Conservation (phyloP, 2,329 filamentous ascomycete genomes). For the Fusarium musae region DNA sequence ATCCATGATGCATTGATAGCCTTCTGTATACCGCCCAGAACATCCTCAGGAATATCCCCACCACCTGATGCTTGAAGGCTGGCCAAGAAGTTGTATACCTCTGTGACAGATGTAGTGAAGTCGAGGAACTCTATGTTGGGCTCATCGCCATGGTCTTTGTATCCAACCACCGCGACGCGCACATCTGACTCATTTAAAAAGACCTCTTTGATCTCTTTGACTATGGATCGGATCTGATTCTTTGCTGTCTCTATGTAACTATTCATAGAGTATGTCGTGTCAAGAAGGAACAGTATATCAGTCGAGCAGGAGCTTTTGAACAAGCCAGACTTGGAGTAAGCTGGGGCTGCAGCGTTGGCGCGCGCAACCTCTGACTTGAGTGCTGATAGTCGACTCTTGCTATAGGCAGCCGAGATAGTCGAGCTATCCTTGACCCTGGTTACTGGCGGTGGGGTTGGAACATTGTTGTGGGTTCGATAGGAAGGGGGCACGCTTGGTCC, state of each 20-base stretch:
- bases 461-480: neutral
- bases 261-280: constrained; percentile 51
- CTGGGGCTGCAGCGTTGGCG: neutral
- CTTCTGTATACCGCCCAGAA: constrained; percentile 48
- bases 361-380: neutral
- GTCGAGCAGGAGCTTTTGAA: constrained; percentile 50
- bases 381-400: neutral
- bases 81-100: constrained; percentile 4
- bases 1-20: constrained; percentile 49
- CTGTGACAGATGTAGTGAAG: constrained; percentile 7
- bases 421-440: neutral
- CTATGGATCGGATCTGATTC: constrained; percentile 35
- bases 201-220: constrained; percentile 49
- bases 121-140: constrained; percentile 21
- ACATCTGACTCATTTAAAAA: constrained; percentile 50
- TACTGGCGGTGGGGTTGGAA: neutral
- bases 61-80: constrained; percentile 39
- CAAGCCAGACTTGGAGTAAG: constrained; percentile 33
- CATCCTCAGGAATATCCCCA: constrained; percentile 50
- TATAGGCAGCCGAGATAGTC: neutral
- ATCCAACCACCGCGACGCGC: constrained; percentile 50
- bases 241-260: constrained; percentile 49
- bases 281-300: constrained; percentile 53
- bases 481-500: neutral
- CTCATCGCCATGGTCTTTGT: constrained; percentile 49